Percentiles rank a stretch among this genome's conserved stretches.
phyloP scores from a whole-genome alignment of 2,329 filamentous ascomycete genomes.

The Harringtonia aguacate region DNA sequence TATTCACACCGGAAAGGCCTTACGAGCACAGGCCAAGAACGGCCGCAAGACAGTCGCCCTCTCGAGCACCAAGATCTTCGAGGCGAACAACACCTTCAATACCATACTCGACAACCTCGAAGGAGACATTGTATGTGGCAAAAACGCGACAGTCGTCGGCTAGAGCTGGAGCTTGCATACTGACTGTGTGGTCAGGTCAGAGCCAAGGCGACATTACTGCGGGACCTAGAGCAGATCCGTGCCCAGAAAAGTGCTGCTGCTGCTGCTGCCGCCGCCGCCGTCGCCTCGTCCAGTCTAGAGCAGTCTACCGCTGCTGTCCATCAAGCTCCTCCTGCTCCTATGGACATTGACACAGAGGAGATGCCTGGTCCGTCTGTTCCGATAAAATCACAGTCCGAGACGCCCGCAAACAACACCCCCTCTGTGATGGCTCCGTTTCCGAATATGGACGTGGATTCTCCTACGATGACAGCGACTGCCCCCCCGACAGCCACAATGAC shows the following conservation, averaged over 20 bases:
- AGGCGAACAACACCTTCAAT: conserved; percentile 39
- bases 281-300: neutral
- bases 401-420: neutral
- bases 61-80: conserved; percentile 30
- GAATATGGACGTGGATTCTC: conserved; percentile 42
- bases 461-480: neutral
- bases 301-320: conserved; percentile 7
- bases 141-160: neutral
- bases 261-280: conserved; percentile 3
- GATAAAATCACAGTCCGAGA: conserved; percentile 21
- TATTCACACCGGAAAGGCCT: conserved; percentile 46
- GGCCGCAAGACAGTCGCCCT: conserved; percentile 25
- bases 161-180: neutral
- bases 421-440: conserved; percentile 41
- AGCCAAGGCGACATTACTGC: conserved; percentile 43
- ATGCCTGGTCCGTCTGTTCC: conserved; percentile 14
- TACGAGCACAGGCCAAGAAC: conserved; percentile 37
- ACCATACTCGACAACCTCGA: conserved; percentile 45
- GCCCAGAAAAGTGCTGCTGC: conserved; percentile 18
- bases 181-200: conserved; percentile 22
- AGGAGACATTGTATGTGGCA: conserved; percentile 38
- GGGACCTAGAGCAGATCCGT: conserved; percentile 37
- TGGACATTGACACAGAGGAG: conserved; percentile 20
- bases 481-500: no score
- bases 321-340: conserved; percentile 14